Base-by-base conservation (phyloP, 768 basidiomycete species). In the Crepidotus variabilis region DNA sequence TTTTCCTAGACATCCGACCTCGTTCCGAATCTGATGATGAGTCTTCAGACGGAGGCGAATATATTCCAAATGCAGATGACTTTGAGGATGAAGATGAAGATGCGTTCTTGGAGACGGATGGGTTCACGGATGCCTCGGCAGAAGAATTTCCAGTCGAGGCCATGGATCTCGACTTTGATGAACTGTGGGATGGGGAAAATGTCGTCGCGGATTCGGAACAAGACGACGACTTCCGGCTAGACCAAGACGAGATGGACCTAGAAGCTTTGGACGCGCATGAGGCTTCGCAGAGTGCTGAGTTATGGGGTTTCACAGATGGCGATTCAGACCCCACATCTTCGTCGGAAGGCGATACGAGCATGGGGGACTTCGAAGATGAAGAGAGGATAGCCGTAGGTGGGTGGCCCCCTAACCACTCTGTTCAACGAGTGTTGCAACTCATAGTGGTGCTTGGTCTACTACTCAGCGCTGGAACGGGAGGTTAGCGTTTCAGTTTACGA, bases 21-120 rank as follows among this genome's bases (percentile, higher is more conserved):
- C 72, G 72, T 1, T 72, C 78, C 1, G 80, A 83, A 33, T 78
- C 79, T 10, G 86, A 86, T 61, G 77, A 80, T 64, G 87, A 86
- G 63, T 86, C 82, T 2, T 84, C 81, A 13, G 86, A 87, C 64
- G 86, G 80, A 16, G 83, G 80, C 10, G 86, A 88, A 68, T 88
- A 87, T 61, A 66, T 86, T 20, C 86, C 85, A 5, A 75, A 63
- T 32, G 35, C 76, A 3, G 76, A 78, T 4, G 72, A 76, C 54
- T 73, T 77, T 36, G 83, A 85, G 56, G 82, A 50, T 16, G 77
- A 77, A 4, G 79, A 83, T 11, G 78, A 80, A 18, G 80, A 82
- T 35, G 69, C 60, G 10, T 75, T 77, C 62, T 55, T 71, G 51
- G 80, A 80, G 53, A 70, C 72, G 22, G 78, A 81, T 51, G 73